A percentile compares a stretch with the other conserved stretches of the same genome.
Evolutionary conservation across 805 yeast genomes (phyloP).

Genomic region (Zygoascus tannicola): DNA sequence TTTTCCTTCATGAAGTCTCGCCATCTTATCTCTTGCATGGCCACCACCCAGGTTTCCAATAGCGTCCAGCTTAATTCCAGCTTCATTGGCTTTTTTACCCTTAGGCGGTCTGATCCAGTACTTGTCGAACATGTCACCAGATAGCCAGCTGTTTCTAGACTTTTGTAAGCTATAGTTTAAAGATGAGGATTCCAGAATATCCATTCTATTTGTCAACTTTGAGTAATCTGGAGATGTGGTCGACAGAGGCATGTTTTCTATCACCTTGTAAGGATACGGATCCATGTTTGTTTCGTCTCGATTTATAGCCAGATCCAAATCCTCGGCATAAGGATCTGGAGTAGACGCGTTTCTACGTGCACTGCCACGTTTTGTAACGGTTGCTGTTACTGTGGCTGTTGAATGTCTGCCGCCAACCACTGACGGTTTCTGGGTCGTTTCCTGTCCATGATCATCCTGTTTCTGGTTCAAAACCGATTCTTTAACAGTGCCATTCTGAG

Average conservation of each 20-base stretch:
- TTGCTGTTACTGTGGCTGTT: not conserved
- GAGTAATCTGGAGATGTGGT: slow-evolving; percentile 53
- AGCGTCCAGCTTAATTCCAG: slow-evolving; percentile 18
- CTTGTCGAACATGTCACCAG: slow-evolving; percentile 59
- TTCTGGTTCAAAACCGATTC: not conserved
- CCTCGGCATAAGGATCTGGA: not conserved
- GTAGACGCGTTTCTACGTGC: not conserved
- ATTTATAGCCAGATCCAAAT: not conserved
- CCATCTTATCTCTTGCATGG: slow-evolving; percentile 80
- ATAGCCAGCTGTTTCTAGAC: slow-evolving; percentile 61
- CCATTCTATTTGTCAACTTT: slow-evolving; percentile 53
- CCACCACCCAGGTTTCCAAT: slow-evolving; percentile 25
- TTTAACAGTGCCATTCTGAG: not conserved
- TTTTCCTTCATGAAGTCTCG: slow-evolving; percentile 70
- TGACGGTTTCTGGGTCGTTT: not conserved
- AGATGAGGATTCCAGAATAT: slow-evolving; percentile 57
- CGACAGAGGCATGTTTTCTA: slow-evolving; percentile 62
- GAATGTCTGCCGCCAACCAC: not conserved
- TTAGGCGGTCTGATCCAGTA: slow-evolving; percentile 72
- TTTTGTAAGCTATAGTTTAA: slow-evolving; percentile 43
- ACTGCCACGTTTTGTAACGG: not conserved
- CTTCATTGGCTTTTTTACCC: slow-evolving; percentile 36
- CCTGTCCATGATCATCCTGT: not conserved
- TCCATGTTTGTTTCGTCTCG: not conserved
- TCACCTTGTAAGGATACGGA: slow-evolving; percentile 48